Evolutionary conservation across 2,329 filamentous ascomycete genomes (phyloP).

Genomic region (Parafenestella ontariensis): DNA sequence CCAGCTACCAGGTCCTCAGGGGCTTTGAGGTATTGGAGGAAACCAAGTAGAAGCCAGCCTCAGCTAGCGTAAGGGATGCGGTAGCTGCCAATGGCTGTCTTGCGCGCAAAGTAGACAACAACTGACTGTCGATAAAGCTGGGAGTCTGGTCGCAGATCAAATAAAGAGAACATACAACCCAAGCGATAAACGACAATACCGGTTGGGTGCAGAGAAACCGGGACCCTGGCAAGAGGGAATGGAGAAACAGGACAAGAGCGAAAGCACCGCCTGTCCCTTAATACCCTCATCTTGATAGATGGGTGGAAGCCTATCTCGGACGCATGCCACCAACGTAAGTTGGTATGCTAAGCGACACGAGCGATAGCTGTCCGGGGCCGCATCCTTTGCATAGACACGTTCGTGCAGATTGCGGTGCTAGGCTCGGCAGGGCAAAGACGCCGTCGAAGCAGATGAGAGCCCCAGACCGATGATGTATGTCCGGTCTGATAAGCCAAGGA

Average conservation of each 20-base stretch:
- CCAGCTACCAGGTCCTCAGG: neutral
- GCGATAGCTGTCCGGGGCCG: conserved; percentile 2
- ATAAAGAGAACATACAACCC: neutral
- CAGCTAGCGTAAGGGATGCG: neutral
- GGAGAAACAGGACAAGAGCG: neutral
- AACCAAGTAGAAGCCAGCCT: neutral
- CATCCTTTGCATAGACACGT: neutral
- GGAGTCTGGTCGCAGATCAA: conserved; percentile 11
- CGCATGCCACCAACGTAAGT: conserved; percentile 16
- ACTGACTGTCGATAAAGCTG: neutral
- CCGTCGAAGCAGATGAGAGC: conserved; percentile 11
- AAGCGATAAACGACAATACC: neutral
- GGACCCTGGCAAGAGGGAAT: conserved; percentile 1
- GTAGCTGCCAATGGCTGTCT: neutral
- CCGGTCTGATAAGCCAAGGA: conserved; percentile 15
- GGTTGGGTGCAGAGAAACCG: neutral
- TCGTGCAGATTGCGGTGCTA: neutral
- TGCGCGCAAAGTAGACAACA: neutral
- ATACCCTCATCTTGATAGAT: neutral
- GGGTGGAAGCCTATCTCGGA: conserved; percentile 17
- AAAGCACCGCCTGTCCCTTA: neutral
- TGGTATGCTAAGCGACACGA: conserved; percentile 23
- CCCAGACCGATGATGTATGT: conserved; percentile 6
- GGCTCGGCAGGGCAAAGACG: conserved; percentile 1
- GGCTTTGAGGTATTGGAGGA: neutral